These are phyloP conservation scores for Hypoxylon lienhwacheense DNA, from an alignment of 495 filamentous ascomycete species.

Conservation along the genomic window DNA sequence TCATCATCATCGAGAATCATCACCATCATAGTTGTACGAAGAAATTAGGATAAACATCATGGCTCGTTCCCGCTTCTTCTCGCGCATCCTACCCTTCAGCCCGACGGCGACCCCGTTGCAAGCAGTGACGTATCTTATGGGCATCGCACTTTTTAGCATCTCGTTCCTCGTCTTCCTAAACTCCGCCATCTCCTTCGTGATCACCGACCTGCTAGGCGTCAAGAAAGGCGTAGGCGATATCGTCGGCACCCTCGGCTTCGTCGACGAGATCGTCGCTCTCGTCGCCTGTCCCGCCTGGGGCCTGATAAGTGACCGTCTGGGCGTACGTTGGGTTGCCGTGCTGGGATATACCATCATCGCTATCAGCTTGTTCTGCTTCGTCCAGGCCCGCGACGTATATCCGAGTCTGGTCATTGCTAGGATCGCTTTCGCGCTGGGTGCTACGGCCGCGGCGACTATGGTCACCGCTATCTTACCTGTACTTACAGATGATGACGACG, in stretches of 20 bases:
- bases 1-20: constrained; percentile 7
- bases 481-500: constrained; percentile 64
- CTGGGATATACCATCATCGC: constrained; percentile 80
- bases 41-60: constrained; percentile 7
- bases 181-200: constrained; percentile 87
- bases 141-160: constrained; percentile 92
- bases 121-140: constrained; percentile 80
- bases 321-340: constrained; percentile 78
- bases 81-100: constrained; percentile 58
- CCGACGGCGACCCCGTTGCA: constrained; percentile 67
- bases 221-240: constrained; percentile 78
- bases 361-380: constrained; percentile 73
- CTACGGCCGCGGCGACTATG: constrained; percentile 91
- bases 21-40: not conserved
- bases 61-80: constrained; percentile 37
- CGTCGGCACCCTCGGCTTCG: constrained; percentile 93
- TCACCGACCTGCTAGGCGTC: constrained; percentile 84
- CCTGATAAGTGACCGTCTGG: constrained; percentile 82
- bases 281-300: constrained; percentile 93
- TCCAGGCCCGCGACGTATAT: constrained; percentile 84
- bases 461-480: constrained; percentile 92
- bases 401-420: constrained; percentile 85
- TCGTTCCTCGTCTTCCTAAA: constrained; percentile 98
- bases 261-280: constrained; percentile 89
- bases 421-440: constrained; percentile 86